Percentiles rank a stretch among this genome's conserved stretches.
phyloP scores from a whole-genome alignment of 306 rosid species.

The Glycine latifolia region DNA sequence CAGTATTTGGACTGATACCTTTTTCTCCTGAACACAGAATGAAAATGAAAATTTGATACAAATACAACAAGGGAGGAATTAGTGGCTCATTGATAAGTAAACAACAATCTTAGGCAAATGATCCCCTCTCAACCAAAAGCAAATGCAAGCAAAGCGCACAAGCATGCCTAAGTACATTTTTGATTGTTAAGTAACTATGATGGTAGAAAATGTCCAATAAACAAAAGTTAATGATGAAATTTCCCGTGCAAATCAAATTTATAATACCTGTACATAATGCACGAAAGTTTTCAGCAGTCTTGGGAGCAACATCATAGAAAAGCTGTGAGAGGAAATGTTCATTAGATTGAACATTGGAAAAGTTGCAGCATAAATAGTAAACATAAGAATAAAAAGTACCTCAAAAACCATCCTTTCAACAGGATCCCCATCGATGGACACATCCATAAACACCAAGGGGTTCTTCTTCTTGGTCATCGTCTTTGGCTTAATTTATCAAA shows the following conservation, averaged over 20 bases:
- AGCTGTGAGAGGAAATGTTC: conserved; percentile 57
- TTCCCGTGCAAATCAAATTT: not conserved
- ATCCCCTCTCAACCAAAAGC: not conserved
- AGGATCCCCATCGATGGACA: conserved; percentile 95
- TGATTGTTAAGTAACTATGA: not conserved
- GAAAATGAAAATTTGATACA: conserved; percentile 17
- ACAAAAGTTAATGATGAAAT: conserved; percentile 1
- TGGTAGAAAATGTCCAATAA: not conserved
- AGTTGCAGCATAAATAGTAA: not conserved
- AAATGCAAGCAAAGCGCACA: not conserved
- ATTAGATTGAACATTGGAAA: conserved; percentile 20
- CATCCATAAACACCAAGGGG: conserved; percentile 78
- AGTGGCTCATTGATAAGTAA: not conserved
- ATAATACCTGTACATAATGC: conserved; percentile 88
- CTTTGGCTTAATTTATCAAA: conserved; percentile 34
- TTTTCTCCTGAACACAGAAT: conserved; percentile 70
- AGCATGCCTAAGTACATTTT: not conserved
- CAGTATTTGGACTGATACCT: conserved; percentile 78
- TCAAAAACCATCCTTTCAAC: conserved; percentile 84
- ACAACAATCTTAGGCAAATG: not conserved
- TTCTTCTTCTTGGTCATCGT: conserved; percentile 83
- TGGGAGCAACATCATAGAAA: conserved; percentile 83
- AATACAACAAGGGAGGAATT: conserved; percentile 8
- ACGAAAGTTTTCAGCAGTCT: conserved; percentile 95
- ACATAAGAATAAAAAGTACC: conserved; percentile 54